These are phyloP conservation scores for Aspergillus funiculosus DNA, from an alignment of 495 filamentous ascomycete species.

Conservation along the genomic window DNA sequence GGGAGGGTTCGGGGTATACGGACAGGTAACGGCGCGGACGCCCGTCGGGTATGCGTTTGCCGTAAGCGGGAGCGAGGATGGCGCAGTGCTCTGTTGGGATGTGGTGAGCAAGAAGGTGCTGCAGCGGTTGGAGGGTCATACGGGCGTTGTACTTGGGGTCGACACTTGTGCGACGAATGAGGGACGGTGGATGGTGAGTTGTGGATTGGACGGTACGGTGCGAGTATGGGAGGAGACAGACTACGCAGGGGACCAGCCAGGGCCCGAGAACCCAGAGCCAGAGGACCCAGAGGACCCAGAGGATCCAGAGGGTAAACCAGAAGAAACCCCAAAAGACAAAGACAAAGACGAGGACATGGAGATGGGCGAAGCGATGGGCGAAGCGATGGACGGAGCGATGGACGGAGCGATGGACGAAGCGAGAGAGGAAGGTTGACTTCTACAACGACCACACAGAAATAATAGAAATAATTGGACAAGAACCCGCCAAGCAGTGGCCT, in stretches of 20 bases:
- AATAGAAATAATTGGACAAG: no score
- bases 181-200: slow-evolving; percentile 51
- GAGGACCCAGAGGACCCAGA: background rate
- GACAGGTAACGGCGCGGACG: slow-evolving; percentile 28
- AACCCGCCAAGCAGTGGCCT: no score
- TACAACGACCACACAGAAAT: no score
- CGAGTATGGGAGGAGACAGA: slow-evolving; percentile 51
- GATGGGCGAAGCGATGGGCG: slow-evolving; percentile 17
- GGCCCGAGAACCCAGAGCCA: background rate
- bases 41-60: slow-evolving; percentile 56
- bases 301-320: background rate
- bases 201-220: slow-evolving; percentile 58
- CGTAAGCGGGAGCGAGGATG: slow-evolving; percentile 82
- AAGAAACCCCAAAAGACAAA: background rate
- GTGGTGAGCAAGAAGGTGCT: slow-evolving; percentile 75
- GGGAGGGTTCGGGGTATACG: slow-evolving; percentile 70
- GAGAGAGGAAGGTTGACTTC: no score
- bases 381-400: background rate
- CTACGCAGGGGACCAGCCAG: background rate
- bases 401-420: background rate
- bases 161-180: slow-evolving; percentile 49
- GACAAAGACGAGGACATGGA: slow-evolving; percentile 15
- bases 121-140: slow-evolving; percentile 64
- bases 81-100: slow-evolving; percentile 82
- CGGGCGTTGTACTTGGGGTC: slow-evolving; percentile 78